Percentiles rank a stretch among this genome's conserved stretches.
These are phyloP conservation scores for Ilyonectria sp. DNA, from an alignment of 2,329 filamentous ascomycete genomes.

Conservation along the genomic window DNA sequence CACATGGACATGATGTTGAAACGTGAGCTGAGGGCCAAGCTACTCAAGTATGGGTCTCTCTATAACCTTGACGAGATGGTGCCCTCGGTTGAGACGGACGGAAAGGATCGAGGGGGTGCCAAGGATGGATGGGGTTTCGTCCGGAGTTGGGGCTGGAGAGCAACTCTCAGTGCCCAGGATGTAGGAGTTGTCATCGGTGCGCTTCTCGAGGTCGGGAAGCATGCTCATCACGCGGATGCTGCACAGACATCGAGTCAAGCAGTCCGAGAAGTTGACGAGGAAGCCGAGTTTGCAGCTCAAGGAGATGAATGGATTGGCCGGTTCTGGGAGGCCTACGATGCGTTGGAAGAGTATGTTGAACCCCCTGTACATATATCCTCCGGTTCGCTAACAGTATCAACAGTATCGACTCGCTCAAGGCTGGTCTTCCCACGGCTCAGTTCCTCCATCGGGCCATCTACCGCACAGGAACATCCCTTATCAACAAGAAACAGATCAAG, in stretches of 20 bases:
- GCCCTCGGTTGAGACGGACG: slow-evolving; percentile 81
- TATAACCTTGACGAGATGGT: slow-evolving; percentile 97
- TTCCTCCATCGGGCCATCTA: slow-evolving; percentile 94
- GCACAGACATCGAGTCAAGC: slow-evolving; percentile 50
- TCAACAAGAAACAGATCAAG: slow-evolving; percentile 94
- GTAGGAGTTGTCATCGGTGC: slow-evolving; percentile 94
- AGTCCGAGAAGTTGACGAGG: slow-evolving; percentile 60
- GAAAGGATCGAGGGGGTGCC: slow-evolving; percentile 76
- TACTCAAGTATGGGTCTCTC: slow-evolving; percentile 91
- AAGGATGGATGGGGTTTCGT: slow-evolving; percentile 98
- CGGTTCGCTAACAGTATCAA: slow-evolving; percentile 16
- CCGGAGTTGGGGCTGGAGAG: slow-evolving; percentile 97
- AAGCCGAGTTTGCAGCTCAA: slow-evolving; percentile 66
- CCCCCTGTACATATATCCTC: not conserved
- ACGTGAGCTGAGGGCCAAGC: slow-evolving; percentile 84
- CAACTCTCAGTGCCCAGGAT: slow-evolving; percentile 92
- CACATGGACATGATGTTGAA: slow-evolving; percentile 99
- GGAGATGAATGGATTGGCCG: slow-evolving; percentile 76
- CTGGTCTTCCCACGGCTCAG: slow-evolving; percentile 86
- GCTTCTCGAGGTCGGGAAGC: slow-evolving; percentile 90
- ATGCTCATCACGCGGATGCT: slow-evolving; percentile 55
- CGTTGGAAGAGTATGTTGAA: slow-evolving; percentile 74
- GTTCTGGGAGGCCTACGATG: slow-evolving; percentile 82
- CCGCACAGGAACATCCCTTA: slow-evolving; percentile 89
- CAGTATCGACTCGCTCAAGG: slow-evolving; percentile 82